Evolutionary conservation across 805 yeast genomes (phyloP), one percentile per base, ranked within the genome.

Genomic region (Pichia rugopelliculosa): DNA sequence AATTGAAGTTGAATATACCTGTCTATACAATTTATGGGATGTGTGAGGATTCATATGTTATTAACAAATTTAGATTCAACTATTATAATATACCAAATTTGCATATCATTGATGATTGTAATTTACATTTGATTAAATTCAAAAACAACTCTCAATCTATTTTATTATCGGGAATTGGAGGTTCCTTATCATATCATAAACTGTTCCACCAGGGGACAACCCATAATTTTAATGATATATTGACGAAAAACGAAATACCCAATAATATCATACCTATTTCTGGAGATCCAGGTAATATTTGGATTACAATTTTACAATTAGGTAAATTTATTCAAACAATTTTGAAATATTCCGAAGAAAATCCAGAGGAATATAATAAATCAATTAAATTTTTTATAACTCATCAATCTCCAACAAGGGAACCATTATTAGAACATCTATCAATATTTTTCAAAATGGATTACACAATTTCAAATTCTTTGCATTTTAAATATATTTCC

Each of bases 1-100:
- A 65, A 41, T 57, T 60, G 44, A 53, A 41, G 50, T 70, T 75
- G 55, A 64, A 64, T 36, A 76, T 74, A 3, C 93, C 95, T 0
- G 87, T 86, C 1, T 86, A 85, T 66, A 79, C 90, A 4, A 77
- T 82, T n/a, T 81, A 76, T 56, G 93, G 93, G 0, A 81, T 84
- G 61, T 71, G 81, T 47, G 95, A 85, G 60, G 95, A 85, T 60
- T 79, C 87, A 1, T 59, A 73, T 4, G 86, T 86, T 21, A 64
- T 85, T 39, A 77, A 80, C 53, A 77, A 76, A 66, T 76, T 85
- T 61, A 72, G 80, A 47, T 62, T 68, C 45, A 84, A 84, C 4
- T 65, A 69, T 12, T 74, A 77, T 52, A 45, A 52, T 2, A 71
- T 85, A 4, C 77, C 78, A 15, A 86, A 86, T 59, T 64, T 85